A percentile compares a stretch with the other conserved stretches of the same genome.
Evolutionary conservation across 169 alveolate genomes (phyloP).

Genomic region (Cryptosporidium xiaoi): DNA sequence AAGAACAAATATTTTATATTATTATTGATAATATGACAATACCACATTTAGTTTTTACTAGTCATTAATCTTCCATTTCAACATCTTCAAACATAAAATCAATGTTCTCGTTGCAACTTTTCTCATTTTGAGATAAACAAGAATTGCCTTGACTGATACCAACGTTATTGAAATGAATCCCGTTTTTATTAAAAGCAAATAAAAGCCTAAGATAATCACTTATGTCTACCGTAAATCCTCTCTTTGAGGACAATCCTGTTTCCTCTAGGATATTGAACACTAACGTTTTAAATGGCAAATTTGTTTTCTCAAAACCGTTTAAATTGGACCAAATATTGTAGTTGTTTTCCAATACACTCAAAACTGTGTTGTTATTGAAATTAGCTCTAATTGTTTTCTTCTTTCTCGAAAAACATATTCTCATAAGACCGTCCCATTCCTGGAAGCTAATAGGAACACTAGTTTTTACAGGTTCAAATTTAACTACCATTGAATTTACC

Average conservation of each 20-base stretch:
- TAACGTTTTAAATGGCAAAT: constrained; percentile 61
- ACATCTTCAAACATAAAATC: constrained; percentile 22
- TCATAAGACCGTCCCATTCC: constrained; percentile 99
- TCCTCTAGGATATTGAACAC: constrained; percentile 79
- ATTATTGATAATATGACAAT: not conserved
- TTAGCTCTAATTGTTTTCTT: constrained; percentile 96
- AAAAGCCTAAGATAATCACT: constrained; percentile 88
- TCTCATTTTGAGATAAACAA: not conserved
- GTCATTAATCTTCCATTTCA: not conserved
- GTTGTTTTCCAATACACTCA: constrained; percentile 93
- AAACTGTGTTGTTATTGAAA: constrained; percentile 92
- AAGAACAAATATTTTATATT: not conserved
- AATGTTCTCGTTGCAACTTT: not conserved
- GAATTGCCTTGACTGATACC: constrained; percentile 10
- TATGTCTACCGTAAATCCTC: constrained; percentile 88
- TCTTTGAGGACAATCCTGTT: constrained; percentile 80
- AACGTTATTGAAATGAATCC: constrained; percentile 84
- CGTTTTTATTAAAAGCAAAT: constrained; percentile 88
- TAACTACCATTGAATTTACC: constrained; percentile 98
- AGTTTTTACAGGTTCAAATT: constrained; percentile 92
- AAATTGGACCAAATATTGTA: constrained; percentile 89
- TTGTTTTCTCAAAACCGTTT: constrained; percentile 79
- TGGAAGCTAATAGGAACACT: constrained; percentile 88
- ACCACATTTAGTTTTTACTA: not conserved
- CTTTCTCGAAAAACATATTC: constrained; percentile 97